phyloP scores from a whole-genome alignment of 192 early-diverging fungal species.

The Coemansia sp. region DNA sequence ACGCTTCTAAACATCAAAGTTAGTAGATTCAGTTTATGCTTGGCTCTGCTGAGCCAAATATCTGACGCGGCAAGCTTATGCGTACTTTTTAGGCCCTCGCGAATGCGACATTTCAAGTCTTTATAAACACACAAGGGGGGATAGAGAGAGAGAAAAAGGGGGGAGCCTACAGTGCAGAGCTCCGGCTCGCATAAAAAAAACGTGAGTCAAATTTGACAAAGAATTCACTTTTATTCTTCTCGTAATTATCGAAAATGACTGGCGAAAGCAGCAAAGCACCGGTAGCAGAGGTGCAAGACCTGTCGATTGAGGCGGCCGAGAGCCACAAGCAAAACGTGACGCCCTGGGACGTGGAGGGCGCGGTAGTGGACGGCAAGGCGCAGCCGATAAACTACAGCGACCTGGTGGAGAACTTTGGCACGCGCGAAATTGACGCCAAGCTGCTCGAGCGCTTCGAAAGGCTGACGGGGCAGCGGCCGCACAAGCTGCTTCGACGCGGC shows the following conservation, averaged over 20 bases:
- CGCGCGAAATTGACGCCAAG: slow-evolving; percentile 69
- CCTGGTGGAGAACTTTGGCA: slow-evolving; percentile 86
- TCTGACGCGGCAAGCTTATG: too few species aligned
- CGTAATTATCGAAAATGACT: slow-evolving; percentile 1
- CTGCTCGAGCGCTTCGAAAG: slow-evolving; percentile 77
- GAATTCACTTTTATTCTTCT: too few species aligned
- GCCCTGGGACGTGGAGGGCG: slow-evolving; percentile 94
- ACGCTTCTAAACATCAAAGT: slow-evolving; percentile 19
- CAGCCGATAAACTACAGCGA: slow-evolving; percentile 91
- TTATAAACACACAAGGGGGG: neutral
- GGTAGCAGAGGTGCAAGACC: slow-evolving; percentile 14
- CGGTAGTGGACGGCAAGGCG: slow-evolving; percentile 79
- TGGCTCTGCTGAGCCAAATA: too few species aligned
- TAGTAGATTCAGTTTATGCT: too few species aligned
- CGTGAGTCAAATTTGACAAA: neutral
- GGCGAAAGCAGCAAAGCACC: slow-evolving; percentile 4
- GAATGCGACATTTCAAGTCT: neutral
- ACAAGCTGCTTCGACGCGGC: slow-evolving; percentile 82
- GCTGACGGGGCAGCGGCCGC: slow-evolving; percentile 79
- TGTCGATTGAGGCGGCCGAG: neutral
- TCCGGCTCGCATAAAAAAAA: too few species aligned
- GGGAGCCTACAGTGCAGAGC: too few species aligned
- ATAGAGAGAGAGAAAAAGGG: too few species aligned
- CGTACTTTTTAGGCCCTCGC: slow-evolving; percentile 36
- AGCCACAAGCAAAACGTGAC: slow-evolving; percentile 56